These are phyloP conservation scores for Flaveria sonorensis DNA, from an alignment of 129 eudicot genomes.

Conservation along the genomic window DNA sequence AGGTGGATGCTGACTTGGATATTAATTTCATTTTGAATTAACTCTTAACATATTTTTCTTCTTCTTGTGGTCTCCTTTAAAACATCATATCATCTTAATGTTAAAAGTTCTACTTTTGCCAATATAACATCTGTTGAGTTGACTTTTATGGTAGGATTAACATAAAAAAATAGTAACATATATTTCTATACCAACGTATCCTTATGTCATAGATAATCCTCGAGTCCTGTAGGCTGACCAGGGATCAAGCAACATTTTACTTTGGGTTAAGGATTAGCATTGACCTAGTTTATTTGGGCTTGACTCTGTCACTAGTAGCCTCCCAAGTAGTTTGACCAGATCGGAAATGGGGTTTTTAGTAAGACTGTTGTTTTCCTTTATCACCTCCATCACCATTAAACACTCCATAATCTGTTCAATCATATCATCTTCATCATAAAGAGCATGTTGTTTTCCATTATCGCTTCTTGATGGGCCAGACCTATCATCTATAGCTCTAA, in stretches of 20 bases:
- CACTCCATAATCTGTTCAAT: too few species aligned
- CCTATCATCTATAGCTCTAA: not conserved
- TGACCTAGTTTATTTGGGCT: too few species aligned
- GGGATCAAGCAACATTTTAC: not conserved
- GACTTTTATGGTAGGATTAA: not conserved
- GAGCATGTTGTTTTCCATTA: too few species aligned
- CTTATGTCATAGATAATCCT: not conserved
- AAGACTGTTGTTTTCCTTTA: too few species aligned
- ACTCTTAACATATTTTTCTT: not conserved
- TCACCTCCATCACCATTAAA: too few species aligned
- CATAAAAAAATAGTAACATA: not conserved
- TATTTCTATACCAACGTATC: not conserved
- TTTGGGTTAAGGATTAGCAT: too few species aligned
- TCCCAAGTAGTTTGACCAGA: too few species aligned
- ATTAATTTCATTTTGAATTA: not conserved
- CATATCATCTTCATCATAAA: too few species aligned
- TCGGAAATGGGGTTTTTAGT: too few species aligned
- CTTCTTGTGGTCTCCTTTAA: not conserved
- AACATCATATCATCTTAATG: not conserved
- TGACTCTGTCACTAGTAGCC: too few species aligned
- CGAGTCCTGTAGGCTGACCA: not conserved
- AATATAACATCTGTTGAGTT: not conserved
- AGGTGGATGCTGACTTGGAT: constrained; percentile 4
- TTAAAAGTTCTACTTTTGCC: not conserved
- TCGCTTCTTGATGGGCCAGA: not conserved